Conservation (phyloP, 169 alveolate genomes). For the Plasmodium knowlesi region DNA sequence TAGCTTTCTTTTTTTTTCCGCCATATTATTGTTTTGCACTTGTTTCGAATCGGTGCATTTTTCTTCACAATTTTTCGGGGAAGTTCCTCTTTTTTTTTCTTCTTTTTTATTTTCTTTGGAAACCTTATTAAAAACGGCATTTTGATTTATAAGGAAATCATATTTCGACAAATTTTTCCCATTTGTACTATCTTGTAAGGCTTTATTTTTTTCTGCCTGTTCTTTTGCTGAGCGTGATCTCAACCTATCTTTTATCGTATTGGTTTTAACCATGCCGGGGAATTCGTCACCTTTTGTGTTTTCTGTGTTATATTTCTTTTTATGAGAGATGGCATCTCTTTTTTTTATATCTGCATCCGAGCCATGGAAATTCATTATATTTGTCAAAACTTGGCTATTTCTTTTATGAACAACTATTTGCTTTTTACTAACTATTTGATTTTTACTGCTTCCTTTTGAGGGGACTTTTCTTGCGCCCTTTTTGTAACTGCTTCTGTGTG, state of each 20-base stretch:
- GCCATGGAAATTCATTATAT: constrained; percentile 32
- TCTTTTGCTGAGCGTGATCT: constrained; percentile 18
- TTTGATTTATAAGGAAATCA: constrained; percentile 47
- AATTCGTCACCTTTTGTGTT: neutral
- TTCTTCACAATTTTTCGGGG: neutral
- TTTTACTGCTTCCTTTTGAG: constrained; percentile 20
- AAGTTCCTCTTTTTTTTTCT: neutral
- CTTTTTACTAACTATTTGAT: constrained; percentile 37
- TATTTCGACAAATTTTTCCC: constrained; percentile 37
- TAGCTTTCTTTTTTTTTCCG: constrained; percentile 27
- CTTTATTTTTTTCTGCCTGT: constrained; percentile 15
- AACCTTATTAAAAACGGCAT: constrained; percentile 15
- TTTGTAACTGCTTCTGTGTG: constrained; percentile 8
- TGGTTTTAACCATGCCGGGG: neutral
- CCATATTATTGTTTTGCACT: neutral
- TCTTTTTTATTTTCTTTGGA: constrained; percentile 14
- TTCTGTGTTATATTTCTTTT: neutral
- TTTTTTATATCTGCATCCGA: constrained; percentile 1
- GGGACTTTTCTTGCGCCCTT: neutral
- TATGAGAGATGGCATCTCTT: neutral
- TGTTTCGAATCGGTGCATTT: neutral
- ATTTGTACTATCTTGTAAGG: neutral
- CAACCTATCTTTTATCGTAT: constrained; percentile 21
- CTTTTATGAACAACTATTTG: constrained; percentile 51
- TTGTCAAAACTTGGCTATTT: constrained; percentile 58